A percentile compares a stretch with the other conserved stretches of the same genome.
Conservation (phyloP, 2,329 filamentous ascomycete species). For the Microthyrium microscopicum region DNA sequence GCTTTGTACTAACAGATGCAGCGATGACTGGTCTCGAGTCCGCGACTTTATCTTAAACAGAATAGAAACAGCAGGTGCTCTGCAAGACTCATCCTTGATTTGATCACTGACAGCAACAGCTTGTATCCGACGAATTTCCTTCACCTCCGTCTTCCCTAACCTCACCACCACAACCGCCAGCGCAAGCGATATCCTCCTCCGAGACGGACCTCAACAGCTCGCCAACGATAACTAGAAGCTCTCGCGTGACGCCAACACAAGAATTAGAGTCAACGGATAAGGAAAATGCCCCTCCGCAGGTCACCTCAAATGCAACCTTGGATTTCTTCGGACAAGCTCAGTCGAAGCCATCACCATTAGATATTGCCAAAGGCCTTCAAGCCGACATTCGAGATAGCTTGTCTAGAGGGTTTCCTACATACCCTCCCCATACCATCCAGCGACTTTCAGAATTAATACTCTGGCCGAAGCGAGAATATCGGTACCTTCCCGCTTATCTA, state of each 20-base stretch:
- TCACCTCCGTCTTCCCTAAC: constrained; percentile 41
- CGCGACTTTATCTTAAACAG: constrained; percentile 48
- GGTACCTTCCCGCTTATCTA: constrained; percentile 65
- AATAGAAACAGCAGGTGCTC: constrained; percentile 42
- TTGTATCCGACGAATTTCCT: constrained; percentile 58
- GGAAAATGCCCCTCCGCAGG: constrained; percentile 44
- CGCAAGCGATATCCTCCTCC: no score
- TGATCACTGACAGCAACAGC: constrained; percentile 32
- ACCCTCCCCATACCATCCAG: constrained; percentile 86
- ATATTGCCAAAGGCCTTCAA: constrained; percentile 17
- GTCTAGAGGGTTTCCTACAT: constrained; percentile 46
- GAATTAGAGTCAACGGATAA: constrained; percentile 46
- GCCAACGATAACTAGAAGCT: constrained; percentile 15
- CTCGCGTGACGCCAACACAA: constrained; percentile 15
- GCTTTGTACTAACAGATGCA: constrained; percentile 25
- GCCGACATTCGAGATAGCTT: constrained; percentile 34
- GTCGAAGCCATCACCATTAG: constrained; percentile 27
- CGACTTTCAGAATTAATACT: constrained; percentile 77
- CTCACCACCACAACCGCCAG: constrained; percentile 24
- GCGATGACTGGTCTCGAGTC: constrained; percentile 52
- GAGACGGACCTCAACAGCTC: no score
- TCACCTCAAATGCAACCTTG: constrained; percentile 22
- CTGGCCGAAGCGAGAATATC: constrained; percentile 61
- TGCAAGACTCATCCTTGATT: not conserved
- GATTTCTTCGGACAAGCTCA: constrained; percentile 24